Percentiles rank a stretch among this genome's conserved stretches.
Evolutionary conservation across 768 basidiomycete species (phyloP).

Genomic region (Clitopilus hobsonii): DNA sequence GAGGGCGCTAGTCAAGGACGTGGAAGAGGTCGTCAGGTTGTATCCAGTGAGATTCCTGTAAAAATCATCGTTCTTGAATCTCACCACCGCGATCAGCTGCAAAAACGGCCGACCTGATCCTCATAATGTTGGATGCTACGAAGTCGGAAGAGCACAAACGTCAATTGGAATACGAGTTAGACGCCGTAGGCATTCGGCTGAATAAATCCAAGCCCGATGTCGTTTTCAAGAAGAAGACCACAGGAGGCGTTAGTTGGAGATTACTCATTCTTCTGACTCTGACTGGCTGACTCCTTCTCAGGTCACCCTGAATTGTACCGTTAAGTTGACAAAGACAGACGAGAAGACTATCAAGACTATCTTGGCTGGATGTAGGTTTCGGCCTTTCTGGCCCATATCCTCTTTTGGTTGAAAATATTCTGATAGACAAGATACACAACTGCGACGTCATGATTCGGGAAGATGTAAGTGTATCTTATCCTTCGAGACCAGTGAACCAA

Average conservation of each 20-base stretch:
- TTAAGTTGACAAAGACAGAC: slow-evolving; percentile 91
- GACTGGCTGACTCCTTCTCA: slow-evolving; percentile 18
- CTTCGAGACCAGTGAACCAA: too few species aligned
- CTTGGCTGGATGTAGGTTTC: slow-evolving; percentile 71
- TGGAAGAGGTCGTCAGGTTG: slow-evolving; percentile 94
- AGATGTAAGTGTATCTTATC: slow-evolving; percentile 85
- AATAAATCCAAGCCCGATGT: slow-evolving; percentile 91
- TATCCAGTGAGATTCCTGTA: slow-evolving; percentile 74
- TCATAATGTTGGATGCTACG: slow-evolving; percentile 90
- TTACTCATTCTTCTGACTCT: not conserved
- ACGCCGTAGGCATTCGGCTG: slow-evolving; percentile 93
- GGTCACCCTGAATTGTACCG: slow-evolving; percentile 91
- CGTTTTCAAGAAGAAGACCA: slow-evolving; percentile 90
- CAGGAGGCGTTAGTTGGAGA: slow-evolving; percentile 87
- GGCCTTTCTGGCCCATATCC: not conserved
- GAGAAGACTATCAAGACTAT: slow-evolving; percentile 94
- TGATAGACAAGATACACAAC: slow-evolving; percentile 79
- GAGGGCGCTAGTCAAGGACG: slow-evolving; percentile 89
- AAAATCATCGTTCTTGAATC: slow-evolving; percentile 5
- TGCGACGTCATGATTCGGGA: slow-evolving; percentile 99
- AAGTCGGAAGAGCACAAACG: slow-evolving; percentile 89
- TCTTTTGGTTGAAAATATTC: not conserved
- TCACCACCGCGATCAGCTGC: slow-evolving; percentile 43
- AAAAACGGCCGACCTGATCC: slow-evolving; percentile 89
- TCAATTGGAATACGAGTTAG: slow-evolving; percentile 88